These are phyloP conservation scores for Arthroderma uncinatum DNA, from an alignment of 2,329 filamentous ascomycete species.

Conservation along the genomic window DNA sequence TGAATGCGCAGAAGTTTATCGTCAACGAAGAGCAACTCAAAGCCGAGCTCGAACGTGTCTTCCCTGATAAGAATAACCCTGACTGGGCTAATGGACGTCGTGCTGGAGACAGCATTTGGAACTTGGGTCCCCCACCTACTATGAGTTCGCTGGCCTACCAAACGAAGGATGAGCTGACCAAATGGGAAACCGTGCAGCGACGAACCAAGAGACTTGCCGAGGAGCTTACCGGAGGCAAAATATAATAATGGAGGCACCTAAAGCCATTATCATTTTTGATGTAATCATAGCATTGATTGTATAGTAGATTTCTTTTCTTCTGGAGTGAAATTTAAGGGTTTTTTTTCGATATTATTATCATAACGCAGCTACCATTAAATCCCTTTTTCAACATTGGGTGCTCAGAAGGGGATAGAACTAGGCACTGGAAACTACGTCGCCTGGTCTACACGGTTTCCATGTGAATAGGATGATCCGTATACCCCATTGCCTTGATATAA, in stretches of 20 bases:
- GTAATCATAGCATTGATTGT: constrained; percentile 4
- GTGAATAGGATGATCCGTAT: constrained; percentile 25
- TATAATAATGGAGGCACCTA: constrained; percentile 2
- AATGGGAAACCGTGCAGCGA: constrained; percentile 40
- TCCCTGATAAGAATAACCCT: constrained; percentile 48
- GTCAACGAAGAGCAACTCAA: constrained; percentile 67
- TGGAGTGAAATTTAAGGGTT: not conserved
- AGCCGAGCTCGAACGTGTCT: constrained; percentile 61
- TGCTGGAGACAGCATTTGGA: constrained; percentile 42
- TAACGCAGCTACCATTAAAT: not conserved
- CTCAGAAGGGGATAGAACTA: not conserved
- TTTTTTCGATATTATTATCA: not conserved
- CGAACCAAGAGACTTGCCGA: constrained; percentile 55
- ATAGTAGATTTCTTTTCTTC: constrained; percentile 1
- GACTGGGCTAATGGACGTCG: constrained; percentile 34
- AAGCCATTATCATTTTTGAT: not conserved
- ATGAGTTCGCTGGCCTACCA: constrained; percentile 24
- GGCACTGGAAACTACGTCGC: not conserved
- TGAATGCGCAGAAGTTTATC: constrained; percentile 79
- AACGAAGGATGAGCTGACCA: constrained; percentile 25
- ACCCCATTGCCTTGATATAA: constrained; percentile 43
- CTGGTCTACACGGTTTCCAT: constrained; percentile 13
- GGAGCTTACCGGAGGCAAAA: constrained; percentile 55
- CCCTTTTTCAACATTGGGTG: not conserved
- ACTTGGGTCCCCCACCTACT: constrained; percentile 36